These are phyloP conservation scores for Cruciata laevipes DNA, from an alignment of 257 asterid genomes.

Conservation along the genomic window DNA sequence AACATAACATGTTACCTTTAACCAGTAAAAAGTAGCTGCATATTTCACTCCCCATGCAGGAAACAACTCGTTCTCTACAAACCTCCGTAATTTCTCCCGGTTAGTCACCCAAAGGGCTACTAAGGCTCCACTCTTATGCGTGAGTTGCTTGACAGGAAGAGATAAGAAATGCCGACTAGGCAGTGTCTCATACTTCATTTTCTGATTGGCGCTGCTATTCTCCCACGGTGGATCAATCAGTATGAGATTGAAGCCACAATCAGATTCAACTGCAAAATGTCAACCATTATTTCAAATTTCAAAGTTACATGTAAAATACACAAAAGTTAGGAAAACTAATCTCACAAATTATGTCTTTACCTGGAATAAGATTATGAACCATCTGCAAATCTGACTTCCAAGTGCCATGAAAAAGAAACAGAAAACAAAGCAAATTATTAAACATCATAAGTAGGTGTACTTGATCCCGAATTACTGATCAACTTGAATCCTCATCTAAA, in stretches of 20 bases:
- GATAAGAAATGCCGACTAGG: slow-evolving; percentile 74
- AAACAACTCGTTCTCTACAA: slow-evolving; percentile 77
- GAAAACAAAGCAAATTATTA: background rate
- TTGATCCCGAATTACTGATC: slow-evolving; percentile 14
- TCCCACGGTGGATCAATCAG: slow-evolving; percentile 98
- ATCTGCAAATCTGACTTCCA: slow-evolving; percentile 70
- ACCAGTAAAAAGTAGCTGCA: slow-evolving; percentile 76
- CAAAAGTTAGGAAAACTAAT: background rate
- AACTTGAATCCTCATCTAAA: slow-evolving; percentile 3
- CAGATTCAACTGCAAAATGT: slow-evolving; percentile 58
- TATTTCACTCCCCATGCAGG: slow-evolving; percentile 79
- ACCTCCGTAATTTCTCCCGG: slow-evolving; percentile 68
- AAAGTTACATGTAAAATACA: background rate
- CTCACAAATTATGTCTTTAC: slow-evolving; percentile 26
- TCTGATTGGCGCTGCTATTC: slow-evolving; percentile 89
- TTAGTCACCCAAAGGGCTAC: slow-evolving; percentile 95
- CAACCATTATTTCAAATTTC: slow-evolving; percentile 12
- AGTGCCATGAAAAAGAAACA: slow-evolving; percentile 22
- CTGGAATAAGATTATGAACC: slow-evolving; percentile 61
- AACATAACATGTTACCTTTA: slow-evolving; percentile 46
- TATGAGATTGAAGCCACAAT: slow-evolving; percentile 71
- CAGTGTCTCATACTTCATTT: slow-evolving; percentile 67
- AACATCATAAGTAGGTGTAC: background rate
- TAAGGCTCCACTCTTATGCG: slow-evolving; percentile 66
- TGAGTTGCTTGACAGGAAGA: slow-evolving; percentile 72